Evolutionary conservation across 768 basidiomycete genomes (phyloP), one percentile per base, ranked within the genome.

Genomic region (Lactarius quietus): DNA sequence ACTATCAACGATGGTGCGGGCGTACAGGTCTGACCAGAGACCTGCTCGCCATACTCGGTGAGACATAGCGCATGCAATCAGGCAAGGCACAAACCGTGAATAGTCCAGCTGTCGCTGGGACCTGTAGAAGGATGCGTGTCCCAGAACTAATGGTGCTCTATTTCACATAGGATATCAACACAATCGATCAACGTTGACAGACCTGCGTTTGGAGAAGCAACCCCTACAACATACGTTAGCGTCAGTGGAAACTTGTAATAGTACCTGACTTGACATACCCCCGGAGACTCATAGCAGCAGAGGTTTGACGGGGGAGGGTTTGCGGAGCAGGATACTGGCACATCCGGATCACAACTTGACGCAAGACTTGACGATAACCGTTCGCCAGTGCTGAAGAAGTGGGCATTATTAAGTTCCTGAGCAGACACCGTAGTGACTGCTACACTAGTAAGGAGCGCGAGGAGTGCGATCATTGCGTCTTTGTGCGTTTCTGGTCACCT

Each of bases 261-360:
- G 41, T n/a, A n/a, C 43, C 43, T 20, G 38, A 57, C 8, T 39
- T 15, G 39, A 78, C 84, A 59, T 70, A 89, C 86, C 64, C 86
- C 83, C 20, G 88, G 87, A 29, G 78, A 73, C 74, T 89, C 86
- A 64, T 85, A 86, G 72, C 89, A 90, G 72, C 89, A 90, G 6
- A 71, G 58, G 55, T 78, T 73, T 2, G 79, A 74, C 55, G 81
- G 78, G 0, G 73, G 61, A 0, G 83, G 75, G 1, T 80, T 77
- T 66, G 82, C 84, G 58, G 81, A 79, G 74, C 88, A 89, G 33
- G 87, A 89, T 26, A 74, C 71, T 4, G 77, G 70, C 2, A 83
- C 81, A 48, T 76, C 75, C 1, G 80, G 78, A 1, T 82, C 78
- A 69, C 87, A 89, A n/a, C n/a, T n/a, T n/a, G n/a, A n/a, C n/a